Conservation (phyloP, 2,329 filamentous ascomycete genomes). For the Fusarium sp. region DNA sequence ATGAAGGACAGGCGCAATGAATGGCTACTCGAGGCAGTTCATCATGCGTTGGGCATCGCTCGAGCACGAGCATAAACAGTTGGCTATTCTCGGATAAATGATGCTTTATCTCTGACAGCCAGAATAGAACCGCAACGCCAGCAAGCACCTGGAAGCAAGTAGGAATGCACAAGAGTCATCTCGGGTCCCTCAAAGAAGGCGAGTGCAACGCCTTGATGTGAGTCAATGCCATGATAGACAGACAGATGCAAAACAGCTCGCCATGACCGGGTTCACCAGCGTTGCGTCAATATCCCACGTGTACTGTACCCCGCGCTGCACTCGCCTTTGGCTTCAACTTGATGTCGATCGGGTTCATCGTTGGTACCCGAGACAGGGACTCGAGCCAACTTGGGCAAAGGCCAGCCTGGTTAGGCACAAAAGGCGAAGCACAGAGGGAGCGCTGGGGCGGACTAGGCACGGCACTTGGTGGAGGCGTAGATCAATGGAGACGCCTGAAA, state of each 20-base stretch:
- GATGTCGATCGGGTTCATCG: constrained; percentile 32
- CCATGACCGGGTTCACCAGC: constrained; percentile 13
- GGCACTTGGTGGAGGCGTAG: constrained; percentile 40
- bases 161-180: constrained; percentile 10
- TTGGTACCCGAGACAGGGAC: constrained; percentile 34
- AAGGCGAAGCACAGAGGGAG: constrained; percentile 12
- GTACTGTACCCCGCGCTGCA: constrained; percentile 41
- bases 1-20: constrained; percentile 9
- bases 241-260: constrained; percentile 24
- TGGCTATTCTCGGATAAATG: constrained; percentile 28
- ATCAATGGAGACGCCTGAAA: constrained; percentile 34
- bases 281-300: constrained; percentile 35
- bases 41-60: constrained; percentile 43
- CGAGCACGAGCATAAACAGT: constrained; percentile 36
- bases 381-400: constrained; percentile 33
- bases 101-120: constrained; percentile 12
- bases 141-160: constrained; percentile 13
- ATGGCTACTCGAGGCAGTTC: no score
- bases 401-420: constrained; percentile 33
- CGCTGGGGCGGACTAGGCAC: constrained; percentile 19
- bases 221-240: constrained; percentile 25
- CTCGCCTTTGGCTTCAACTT: constrained; percentile 18
- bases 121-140: constrained; percentile 13
- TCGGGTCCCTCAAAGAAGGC: neutral
- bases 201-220: constrained; percentile 10